phyloP scores from a whole-genome alignment of 352 stramenopile species.

The Phytophthora pini region DNA sequence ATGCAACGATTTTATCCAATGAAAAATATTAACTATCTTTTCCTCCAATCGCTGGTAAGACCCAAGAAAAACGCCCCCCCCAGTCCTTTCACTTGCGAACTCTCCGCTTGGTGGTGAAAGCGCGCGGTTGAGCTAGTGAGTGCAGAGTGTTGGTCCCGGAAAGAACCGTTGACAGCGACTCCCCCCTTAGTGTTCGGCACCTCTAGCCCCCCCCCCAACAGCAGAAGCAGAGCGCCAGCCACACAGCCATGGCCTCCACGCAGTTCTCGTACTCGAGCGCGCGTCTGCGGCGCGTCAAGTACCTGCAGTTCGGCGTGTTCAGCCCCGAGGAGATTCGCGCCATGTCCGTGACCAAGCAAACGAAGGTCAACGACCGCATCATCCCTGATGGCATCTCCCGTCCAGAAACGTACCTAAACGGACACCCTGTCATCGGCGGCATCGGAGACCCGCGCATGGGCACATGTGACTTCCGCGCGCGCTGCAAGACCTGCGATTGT shows the following conservation, averaged over 20 bases:
- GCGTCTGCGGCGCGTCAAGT: conserved; percentile 95
- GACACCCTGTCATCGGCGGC: conserved; percentile 97
- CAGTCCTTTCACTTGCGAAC: conserved; percentile 68
- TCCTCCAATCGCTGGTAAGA: conserved; percentile 33
- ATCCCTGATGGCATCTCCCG: conserved; percentile 96
- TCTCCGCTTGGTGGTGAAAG: conserved; percentile 65
- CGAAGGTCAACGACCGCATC: conserved; percentile 96
- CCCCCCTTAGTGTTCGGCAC: not conserved
- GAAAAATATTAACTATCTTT: conserved; percentile 6
- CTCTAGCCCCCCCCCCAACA: conserved; percentile 1
- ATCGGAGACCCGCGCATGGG: conserved; percentile 99
- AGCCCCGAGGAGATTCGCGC: conserved; percentile 97
- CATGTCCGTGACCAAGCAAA: conserved; percentile 97
- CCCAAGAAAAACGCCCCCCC: conserved; percentile 27
- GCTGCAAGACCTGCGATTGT: conserved; percentile 94
- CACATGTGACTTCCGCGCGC: conserved; percentile 88
- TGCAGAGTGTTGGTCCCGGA: conserved; percentile 37
- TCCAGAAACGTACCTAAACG: conserved; percentile 89
- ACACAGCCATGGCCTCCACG: conserved; percentile 68
- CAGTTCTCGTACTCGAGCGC: conserved; percentile 97
- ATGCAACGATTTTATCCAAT: conserved; percentile 13
- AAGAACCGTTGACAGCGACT: conserved; percentile 1
- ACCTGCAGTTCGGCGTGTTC: conserved; percentile 98
- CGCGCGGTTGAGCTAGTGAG: conserved; percentile 19
- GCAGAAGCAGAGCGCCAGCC: not conserved